A percentile compares a stretch with the other conserved stretches of the same genome.
Conservation (phyloP, 768 basidiomycete genomes). For the Suillus sp. region DNA sequence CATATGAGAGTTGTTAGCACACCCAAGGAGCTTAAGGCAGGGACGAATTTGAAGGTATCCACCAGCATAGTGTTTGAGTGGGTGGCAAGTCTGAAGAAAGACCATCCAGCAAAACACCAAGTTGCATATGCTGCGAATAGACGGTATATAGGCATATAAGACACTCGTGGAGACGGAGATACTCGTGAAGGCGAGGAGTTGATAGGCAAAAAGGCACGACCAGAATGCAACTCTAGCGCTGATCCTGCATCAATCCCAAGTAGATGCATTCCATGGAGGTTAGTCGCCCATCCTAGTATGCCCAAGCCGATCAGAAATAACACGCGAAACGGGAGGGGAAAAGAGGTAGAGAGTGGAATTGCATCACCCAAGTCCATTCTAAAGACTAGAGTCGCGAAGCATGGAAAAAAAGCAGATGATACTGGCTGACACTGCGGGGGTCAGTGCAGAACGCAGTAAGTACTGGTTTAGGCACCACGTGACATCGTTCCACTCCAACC, state of each 20-base stretch:
- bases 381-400: neutral
- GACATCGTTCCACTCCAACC: neutral
- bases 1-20: constrained; percentile 59
- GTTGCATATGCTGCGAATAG: constrained; percentile 60
- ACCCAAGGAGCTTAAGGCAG: constrained; percentile 64
- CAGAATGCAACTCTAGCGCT: constrained; percentile 61
- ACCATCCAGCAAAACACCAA: constrained; percentile 71
- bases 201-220: constrained; percentile 21
- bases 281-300: constrained; percentile 89
- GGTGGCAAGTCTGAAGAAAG: constrained; percentile 62
- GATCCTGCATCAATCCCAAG: constrained; percentile 73
- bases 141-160: constrained; percentile 67
- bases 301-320: constrained; percentile 78
- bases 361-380: constrained; percentile 42
- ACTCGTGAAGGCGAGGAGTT: constrained; percentile 22
- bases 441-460: neutral
- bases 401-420: constrained; percentile 7
- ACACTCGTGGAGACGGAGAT: constrained; percentile 32
- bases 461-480: constrained; percentile 12
- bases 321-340: constrained; percentile 93
- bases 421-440: constrained; percentile 10
- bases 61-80: constrained; percentile 58
- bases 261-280: constrained; percentile 79
- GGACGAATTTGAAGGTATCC: constrained; percentile 77
- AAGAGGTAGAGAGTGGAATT: constrained; percentile 52